phyloP scores from a whole-genome alignment of 148 eudicot genomes.

The Fagopyrum esculentum region DNA sequence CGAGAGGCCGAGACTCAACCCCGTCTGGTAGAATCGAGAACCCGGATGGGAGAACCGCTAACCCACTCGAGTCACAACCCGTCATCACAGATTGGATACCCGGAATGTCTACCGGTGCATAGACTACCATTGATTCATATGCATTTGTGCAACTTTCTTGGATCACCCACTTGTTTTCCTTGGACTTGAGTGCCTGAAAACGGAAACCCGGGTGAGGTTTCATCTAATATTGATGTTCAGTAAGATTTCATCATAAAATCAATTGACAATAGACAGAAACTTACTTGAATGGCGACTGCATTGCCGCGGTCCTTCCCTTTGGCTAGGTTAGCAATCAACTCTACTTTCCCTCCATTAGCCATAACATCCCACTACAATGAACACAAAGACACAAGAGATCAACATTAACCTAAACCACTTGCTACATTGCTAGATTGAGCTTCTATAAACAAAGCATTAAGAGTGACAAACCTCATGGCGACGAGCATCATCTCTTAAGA shows the following conservation, averaged over 20 bases:
- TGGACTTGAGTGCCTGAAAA: constrained; percentile 5
- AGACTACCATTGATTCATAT: constrained; percentile 4
- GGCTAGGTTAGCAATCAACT: constrained; percentile 40
- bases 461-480: constrained; percentile 13
- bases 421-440: too few species aligned
- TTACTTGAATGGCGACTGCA: constrained; percentile 49
- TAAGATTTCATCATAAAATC: background rate
- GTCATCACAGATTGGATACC: constrained; percentile 1
- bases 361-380: constrained; percentile 38
- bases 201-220: background rate
- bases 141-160: constrained; percentile 11
- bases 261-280: background rate
- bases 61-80: constrained; percentile 1
- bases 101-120: constrained; percentile 8
- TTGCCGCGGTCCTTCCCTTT: constrained; percentile 40
- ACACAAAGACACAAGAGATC: background rate
- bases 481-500: constrained; percentile 25
- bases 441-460: too few species aligned
- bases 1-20: constrained; percentile 4
- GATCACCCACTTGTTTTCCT: constrained; percentile 10
- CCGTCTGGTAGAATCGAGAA: constrained; percentile 12
- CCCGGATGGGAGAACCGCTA: constrained; percentile 13
- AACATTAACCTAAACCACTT: background rate
- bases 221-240: background rate
- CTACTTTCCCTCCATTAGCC: constrained; percentile 34